phyloP scores from a whole-genome alignment of 371 early-diverging fungal genomes.

The Apophysomyces elegans region DNA sequence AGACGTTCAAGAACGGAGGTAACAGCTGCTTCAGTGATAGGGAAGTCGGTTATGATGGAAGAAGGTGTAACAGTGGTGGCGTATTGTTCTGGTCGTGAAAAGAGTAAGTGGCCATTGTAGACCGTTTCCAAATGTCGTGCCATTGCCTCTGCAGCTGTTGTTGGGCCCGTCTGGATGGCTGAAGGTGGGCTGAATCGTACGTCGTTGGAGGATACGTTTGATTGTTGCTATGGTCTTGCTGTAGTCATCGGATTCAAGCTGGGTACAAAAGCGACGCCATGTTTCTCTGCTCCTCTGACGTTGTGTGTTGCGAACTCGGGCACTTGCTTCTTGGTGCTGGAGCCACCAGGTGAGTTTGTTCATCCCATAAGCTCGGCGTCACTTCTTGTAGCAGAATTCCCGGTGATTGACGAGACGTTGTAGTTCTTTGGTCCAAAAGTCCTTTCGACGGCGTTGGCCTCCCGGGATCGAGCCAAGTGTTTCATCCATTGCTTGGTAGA shows the following conservation, averaged over 20 bases:
- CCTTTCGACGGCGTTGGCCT: background rate
- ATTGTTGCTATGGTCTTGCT: slow-evolving; percentile 16
- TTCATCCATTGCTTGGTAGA: background rate
- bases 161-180: slow-evolving; percentile 15
- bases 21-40: background rate
- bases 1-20: background rate
- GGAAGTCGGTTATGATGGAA: background rate
- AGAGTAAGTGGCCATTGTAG: background rate
- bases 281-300: slow-evolving; percentile 20
- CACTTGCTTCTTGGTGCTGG: slow-evolving; percentile 20
- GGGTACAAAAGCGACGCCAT: slow-evolving; percentile 18
- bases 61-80: background rate
- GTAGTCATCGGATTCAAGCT: slow-evolving; percentile 10
- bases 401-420: slow-evolving; percentile 5
- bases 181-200: slow-evolving; percentile 10
- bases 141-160: slow-evolving; percentile 9
- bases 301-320: slow-evolving; percentile 1
- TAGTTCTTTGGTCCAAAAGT: background rate
- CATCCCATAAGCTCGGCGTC: slow-evolving; percentile 19
- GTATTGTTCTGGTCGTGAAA: background rate
- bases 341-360: slow-evolving; percentile 17
- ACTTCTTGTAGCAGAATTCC: slow-evolving; percentile 17
- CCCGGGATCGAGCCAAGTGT: background rate
- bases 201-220: slow-evolving; percentile 5
- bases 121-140: slow-evolving; percentile 13